Evolutionary conservation across 2,329 filamentous ascomycete species (phyloP).

Genomic region (Neocucurbitaria cava): DNA sequence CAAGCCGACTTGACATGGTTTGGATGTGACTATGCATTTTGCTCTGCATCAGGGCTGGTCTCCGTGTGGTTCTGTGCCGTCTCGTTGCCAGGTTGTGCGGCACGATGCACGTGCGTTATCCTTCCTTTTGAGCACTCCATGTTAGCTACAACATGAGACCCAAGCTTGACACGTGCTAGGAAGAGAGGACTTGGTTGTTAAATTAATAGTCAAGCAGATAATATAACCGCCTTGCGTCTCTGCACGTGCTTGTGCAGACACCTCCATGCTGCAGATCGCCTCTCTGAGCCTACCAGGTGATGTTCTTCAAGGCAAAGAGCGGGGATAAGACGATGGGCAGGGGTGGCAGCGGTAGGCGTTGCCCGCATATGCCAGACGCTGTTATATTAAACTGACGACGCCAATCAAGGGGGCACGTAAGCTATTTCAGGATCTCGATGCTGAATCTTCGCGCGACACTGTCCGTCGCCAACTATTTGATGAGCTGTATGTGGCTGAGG

Average conservation of each 20-base stretch:
- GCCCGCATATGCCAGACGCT: slow-evolving; percentile 26
- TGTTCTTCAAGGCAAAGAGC: slow-evolving; percentile 18
- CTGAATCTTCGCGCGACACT: neutral
- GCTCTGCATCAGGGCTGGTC: slow-evolving; percentile 23
- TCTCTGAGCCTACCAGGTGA: slow-evolving; percentile 25
- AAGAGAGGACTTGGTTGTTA: neutral
- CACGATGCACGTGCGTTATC: slow-evolving; percentile 1
- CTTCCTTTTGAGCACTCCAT: neutral
- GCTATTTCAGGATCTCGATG: slow-evolving; percentile 9
- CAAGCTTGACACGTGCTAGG: neutral
- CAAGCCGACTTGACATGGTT: slow-evolving; percentile 18
- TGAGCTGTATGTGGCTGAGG: neutral
- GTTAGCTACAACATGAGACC: neutral
- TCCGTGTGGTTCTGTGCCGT: slow-evolving; percentile 12
- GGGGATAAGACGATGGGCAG: slow-evolving; percentile 16
- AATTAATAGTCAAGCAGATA: slow-evolving; percentile 11
- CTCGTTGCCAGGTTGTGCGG: slow-evolving; percentile 11
- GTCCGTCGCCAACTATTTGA: slow-evolving; percentile 1
- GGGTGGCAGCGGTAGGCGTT: slow-evolving; percentile 25
- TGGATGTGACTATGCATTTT: slow-evolving; percentile 25
- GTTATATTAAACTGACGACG: slow-evolving; percentile 29
- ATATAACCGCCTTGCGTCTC: slow-evolving; percentile 40
- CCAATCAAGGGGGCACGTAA: slow-evolving; percentile 9
- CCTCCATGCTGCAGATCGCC: slow-evolving; percentile 33
- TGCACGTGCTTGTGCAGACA: slow-evolving; percentile 37